These are phyloP conservation scores for Ascochyta clinopodiicola DNA, from an alignment of 2,329 filamentous ascomycete genomes.

Conservation along the genomic window DNA sequence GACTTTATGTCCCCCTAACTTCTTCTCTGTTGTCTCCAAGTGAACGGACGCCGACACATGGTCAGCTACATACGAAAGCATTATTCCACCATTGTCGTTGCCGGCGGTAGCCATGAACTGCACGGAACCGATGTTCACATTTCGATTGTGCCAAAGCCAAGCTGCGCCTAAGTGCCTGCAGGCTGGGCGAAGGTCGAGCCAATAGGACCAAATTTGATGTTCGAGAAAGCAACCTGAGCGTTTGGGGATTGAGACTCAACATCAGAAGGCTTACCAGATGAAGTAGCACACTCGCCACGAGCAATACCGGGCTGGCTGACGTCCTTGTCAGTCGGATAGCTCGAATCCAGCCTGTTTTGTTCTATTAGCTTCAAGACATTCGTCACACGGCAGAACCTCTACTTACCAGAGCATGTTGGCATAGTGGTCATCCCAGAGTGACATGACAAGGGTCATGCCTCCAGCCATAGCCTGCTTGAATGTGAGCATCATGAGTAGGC, in stretches of 20 bases:
- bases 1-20: neutral
- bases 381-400: too few species aligned
- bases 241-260: constrained; percentile 30
- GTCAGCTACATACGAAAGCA: neutral
- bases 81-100: neutral
- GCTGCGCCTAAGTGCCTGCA: constrained; percentile 7
- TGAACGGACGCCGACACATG: constrained; percentile 2
- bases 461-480: constrained; percentile 62
- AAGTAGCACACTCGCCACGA: constrained; percentile 38
- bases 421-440: constrained; percentile 68
- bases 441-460: constrained; percentile 70
- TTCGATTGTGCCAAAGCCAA: neutral
- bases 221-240: constrained; percentile 35
- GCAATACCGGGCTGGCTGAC: constrained; percentile 35
- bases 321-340: constrained; percentile 59
- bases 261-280: constrained; percentile 39
- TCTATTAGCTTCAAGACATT: too few species aligned
- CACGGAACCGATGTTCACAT: too few species aligned
- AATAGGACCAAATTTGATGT: constrained; percentile 42
- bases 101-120: neutral
- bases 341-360: constrained; percentile 43
- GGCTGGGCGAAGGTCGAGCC: constrained; percentile 41
- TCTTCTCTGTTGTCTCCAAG: neutral
- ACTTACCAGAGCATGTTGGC: constrained; percentile 69
- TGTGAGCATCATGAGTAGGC: neutral